A percentile compares a stretch with the other conserved stretches of the same genome.
These are phyloP conservation scores for Protea cynaroides DNA, from an alignment of 164 flowering plant species.

Conservation along the genomic window DNA sequence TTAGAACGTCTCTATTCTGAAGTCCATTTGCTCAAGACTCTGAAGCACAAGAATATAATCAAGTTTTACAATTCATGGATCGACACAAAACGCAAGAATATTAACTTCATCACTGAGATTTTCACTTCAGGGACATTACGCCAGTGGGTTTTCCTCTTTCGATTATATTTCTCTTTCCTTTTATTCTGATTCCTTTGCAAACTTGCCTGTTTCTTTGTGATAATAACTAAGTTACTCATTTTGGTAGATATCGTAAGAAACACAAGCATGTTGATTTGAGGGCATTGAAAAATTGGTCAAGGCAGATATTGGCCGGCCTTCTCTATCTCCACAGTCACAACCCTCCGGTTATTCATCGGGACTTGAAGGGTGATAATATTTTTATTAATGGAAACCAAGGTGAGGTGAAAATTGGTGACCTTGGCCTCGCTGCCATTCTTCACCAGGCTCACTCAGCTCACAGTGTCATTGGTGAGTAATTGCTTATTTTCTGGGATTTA, in stretches of 20 bases:
- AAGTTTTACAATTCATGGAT: slow-evolving; percentile 64
- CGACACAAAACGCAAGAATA: slow-evolving; percentile 39
- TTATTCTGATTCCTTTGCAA: neutral
- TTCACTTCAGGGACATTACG: slow-evolving; percentile 55
- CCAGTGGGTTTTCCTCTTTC: slow-evolving; percentile 29
- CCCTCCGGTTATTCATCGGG: slow-evolving; percentile 66
- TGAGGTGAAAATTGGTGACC: slow-evolving; percentile 63
- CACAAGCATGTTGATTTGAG: slow-evolving; percentile 56
- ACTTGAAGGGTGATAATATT: slow-evolving; percentile 68
- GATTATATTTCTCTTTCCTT: neutral
- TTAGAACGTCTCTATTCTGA: slow-evolving; percentile 63
- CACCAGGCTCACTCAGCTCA: slow-evolving; percentile 55
- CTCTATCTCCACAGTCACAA: slow-evolving; percentile 56
- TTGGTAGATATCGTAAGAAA: slow-evolving; percentile 47
- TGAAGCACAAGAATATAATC: slow-evolving; percentile 57
- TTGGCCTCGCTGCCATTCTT: slow-evolving; percentile 58
- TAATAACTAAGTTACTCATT: neutral
- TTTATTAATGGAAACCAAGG: slow-evolving; percentile 69
- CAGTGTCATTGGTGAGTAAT: slow-evolving; percentile 29
- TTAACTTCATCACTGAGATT: slow-evolving; percentile 56
- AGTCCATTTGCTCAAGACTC: slow-evolving; percentile 57
- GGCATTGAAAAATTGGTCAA: slow-evolving; percentile 69
- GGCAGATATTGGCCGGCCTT: slow-evolving; percentile 64
- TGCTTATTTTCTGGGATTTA: neutral
- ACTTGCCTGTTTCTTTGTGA: neutral